Conservation (phyloP, 2,329 filamentous ascomycete genomes). For the Paradendryphiella salina region DNA sequence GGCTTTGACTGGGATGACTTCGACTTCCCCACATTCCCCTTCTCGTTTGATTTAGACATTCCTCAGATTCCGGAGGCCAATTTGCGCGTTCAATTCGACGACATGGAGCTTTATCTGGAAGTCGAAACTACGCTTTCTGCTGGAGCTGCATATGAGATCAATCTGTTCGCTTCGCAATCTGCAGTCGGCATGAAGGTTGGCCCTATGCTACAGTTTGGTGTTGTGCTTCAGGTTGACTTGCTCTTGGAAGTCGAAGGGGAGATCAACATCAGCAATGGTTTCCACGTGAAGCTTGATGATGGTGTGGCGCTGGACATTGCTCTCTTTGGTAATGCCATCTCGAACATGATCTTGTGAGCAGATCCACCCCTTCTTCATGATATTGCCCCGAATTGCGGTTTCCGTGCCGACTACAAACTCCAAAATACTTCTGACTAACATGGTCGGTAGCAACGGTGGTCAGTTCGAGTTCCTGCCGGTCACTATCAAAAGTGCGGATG, state of each 20-base stretch:
- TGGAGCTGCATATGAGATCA: slow-evolving; percentile 54
- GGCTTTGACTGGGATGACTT: slow-evolving; percentile 27
- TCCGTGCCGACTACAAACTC: too few species aligned
- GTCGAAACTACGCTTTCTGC: slow-evolving; percentile 51
- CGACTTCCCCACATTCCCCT: slow-evolving; percentile 23
- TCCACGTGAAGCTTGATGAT: slow-evolving; percentile 61
- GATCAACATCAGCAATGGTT: slow-evolving; percentile 57
- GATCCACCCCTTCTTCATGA: too few species aligned
- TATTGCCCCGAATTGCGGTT: too few species aligned
- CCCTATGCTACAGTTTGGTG: slow-evolving; percentile 50
- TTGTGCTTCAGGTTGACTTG: slow-evolving; percentile 57
- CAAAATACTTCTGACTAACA: neutral
- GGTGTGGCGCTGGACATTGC: slow-evolving; percentile 54
- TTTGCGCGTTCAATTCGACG: slow-evolving; percentile 56
- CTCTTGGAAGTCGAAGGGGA: slow-evolving; percentile 54
- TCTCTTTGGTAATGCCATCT: slow-evolving; percentile 56
- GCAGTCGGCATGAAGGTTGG: slow-evolving; percentile 50
- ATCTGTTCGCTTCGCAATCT: slow-evolving; percentile 54
- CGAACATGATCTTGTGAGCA: slow-evolving; percentile 56
- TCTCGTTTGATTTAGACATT: slow-evolving; percentile 47
- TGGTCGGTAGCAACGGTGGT: slow-evolving; percentile 52
- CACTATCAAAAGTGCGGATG: slow-evolving; percentile 52
- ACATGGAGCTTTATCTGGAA: slow-evolving; percentile 57
- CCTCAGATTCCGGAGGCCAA: slow-evolving; percentile 50
- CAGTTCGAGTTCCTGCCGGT: slow-evolving; percentile 62